Percentiles rank a stretch among this genome's conserved stretches.
Conservation (phyloP, 192 early-diverging fungal species). For the Backusella tarrabulga region DNA sequence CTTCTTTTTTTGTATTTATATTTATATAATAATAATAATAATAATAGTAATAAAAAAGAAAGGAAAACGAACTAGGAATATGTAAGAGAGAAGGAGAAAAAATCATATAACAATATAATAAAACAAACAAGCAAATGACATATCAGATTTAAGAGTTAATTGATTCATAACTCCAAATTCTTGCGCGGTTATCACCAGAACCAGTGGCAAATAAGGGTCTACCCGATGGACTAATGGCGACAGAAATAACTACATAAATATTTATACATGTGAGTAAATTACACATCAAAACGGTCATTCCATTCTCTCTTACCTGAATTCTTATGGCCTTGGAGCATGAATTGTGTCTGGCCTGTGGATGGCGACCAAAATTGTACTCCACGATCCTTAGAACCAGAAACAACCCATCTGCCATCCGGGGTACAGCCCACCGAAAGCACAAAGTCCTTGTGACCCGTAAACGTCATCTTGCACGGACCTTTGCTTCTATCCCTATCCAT, state of each 20-base stretch:
- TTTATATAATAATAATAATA: no score
- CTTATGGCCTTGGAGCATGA: slow-evolving; percentile 93
- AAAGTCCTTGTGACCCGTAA: slow-evolving; percentile 84
- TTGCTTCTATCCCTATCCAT: slow-evolving; percentile 26
- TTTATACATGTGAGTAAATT: neutral
- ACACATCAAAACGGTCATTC: neutral
- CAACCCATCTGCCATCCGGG: slow-evolving; percentile 85
- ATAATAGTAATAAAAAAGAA: neutral
- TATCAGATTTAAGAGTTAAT: neutral
- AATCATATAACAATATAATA: neutral
- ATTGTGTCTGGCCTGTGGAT: slow-evolving; percentile 74
- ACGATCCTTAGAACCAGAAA: slow-evolving; percentile 91
- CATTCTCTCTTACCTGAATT: slow-evolving; percentile 72
- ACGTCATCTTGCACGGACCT: slow-evolving; percentile 45
- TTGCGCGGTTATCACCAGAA: slow-evolving; percentile 88
- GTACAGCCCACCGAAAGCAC: slow-evolving; percentile 92
- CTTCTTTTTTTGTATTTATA: neutral
- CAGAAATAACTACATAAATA: slow-evolving; percentile 73
- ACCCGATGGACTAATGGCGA: slow-evolving; percentile 79
- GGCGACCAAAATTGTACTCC: slow-evolving; percentile 87
- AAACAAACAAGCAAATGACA: neutral
- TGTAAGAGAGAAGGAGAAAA: neutral
- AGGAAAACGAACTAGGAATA: neutral
- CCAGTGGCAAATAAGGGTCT: slow-evolving; percentile 91
- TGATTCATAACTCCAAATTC: slow-evolving; percentile 85